Percentiles rank a stretch among this genome's conserved stretches.
phyloP scores from a whole-genome alignment of 2,329 filamentous ascomycete species.

The Domatiomyces catenatus region DNA sequence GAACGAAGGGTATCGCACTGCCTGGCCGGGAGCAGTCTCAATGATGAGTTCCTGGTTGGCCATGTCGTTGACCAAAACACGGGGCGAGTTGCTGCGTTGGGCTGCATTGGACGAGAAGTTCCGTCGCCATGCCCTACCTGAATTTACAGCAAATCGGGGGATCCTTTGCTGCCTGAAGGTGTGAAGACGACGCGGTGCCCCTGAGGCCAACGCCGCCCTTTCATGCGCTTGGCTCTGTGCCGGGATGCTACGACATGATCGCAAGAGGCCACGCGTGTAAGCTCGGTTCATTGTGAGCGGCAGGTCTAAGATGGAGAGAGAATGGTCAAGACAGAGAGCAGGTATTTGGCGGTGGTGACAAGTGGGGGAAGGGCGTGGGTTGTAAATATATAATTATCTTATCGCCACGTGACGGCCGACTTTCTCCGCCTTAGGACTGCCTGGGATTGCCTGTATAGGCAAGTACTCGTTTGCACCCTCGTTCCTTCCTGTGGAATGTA shows the following conservation, averaged over 20 bases:
- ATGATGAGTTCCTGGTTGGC: constrained; percentile 16
- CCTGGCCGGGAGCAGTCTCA: constrained; percentile 12
- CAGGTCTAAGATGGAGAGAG: not conserved
- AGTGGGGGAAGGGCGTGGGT: no score
- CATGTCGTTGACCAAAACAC: constrained; percentile 16
- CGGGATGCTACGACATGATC: not conserved
- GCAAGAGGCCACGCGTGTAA: not conserved
- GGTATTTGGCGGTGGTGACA: not conserved
- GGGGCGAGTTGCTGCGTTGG: not conserved
- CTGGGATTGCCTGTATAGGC: no score
- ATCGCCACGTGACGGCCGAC: no score
- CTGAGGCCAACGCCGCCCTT: not conserved
- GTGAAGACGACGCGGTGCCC: not conserved
- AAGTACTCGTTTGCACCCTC: no score
- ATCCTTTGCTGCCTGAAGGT: not conserved
- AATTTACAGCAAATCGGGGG: not conserved
- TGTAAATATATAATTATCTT: no score
- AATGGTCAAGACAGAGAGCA: not conserved
- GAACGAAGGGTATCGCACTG: constrained; percentile 15
- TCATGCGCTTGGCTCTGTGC: not conserved
- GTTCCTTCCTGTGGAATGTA: no score
- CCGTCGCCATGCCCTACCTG: not conserved
- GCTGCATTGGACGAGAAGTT: not conserved
- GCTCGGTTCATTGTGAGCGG: not conserved
- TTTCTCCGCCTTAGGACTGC: no score